These are phyloP conservation scores for Penicillium flavigenum DNA, from an alignment of 495 filamentous ascomycete genomes.

Conservation along the genomic window DNA sequence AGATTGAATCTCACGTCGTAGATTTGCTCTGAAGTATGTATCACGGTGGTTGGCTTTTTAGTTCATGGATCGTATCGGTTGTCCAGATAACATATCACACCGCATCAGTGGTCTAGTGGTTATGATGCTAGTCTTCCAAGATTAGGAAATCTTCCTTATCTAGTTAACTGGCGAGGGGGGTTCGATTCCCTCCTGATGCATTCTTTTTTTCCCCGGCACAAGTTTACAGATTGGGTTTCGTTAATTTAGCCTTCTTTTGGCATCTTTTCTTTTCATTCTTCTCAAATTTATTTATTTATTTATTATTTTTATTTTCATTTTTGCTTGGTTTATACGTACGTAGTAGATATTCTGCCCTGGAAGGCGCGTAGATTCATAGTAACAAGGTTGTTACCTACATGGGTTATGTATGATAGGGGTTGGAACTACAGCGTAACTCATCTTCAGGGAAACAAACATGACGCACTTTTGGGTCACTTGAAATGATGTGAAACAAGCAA, in stretches of 20 bases:
- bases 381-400: too few species aligned
- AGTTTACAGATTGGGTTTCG: background rate
- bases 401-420: too few species aligned
- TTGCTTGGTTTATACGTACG: too few species aligned
- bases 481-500: too few species aligned
- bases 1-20: background rate
- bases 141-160: background rate
- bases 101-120: background rate
- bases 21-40: too few species aligned
- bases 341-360: too few species aligned
- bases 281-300: too few species aligned
- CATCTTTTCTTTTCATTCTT: background rate
- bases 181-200: background rate
- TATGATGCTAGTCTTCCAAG: slow-evolving; percentile 1
- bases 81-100: background rate
- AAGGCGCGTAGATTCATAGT: too few species aligned
- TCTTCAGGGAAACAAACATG: too few species aligned
- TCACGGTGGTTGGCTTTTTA: too few species aligned
- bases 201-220: background rate
- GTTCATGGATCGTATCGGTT: background rate
- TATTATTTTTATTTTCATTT: background rate
- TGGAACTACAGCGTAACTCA: too few species aligned
- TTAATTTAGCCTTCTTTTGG: background rate
- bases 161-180: background rate
- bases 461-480: too few species aligned